Evolutionary conservation across 768 basidiomycete species (phyloP).

Genomic region (Gyrodon lividus): DNA sequence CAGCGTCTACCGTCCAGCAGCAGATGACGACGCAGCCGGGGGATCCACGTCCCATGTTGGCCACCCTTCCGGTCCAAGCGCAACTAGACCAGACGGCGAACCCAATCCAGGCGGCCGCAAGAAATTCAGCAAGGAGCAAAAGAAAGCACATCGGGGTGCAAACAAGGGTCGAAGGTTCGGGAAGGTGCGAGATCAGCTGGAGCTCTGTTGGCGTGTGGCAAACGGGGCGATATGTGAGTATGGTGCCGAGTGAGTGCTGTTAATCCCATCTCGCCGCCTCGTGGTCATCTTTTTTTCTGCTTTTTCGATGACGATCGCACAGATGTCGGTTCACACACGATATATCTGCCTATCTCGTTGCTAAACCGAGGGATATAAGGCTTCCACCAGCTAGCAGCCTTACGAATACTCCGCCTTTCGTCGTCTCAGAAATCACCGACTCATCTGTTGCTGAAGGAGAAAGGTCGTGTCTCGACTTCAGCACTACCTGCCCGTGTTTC

Average conservation of each 20-base stretch:
- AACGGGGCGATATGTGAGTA: conserved; percentile 68
- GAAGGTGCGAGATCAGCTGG: conserved; percentile 74
- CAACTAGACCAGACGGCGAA: conserved; percentile 35
- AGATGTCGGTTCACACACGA: conserved; percentile 85
- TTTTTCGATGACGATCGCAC: background rate
- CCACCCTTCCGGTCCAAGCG: conserved; percentile 24
- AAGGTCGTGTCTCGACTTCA: conserved; percentile 18
- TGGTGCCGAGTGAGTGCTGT: conserved; percentile 54
- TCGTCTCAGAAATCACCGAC: conserved; percentile 20
- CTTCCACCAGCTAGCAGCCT: conserved; percentile 50
- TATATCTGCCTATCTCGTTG: conserved; percentile 67
- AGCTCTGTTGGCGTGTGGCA: conserved; percentile 81
- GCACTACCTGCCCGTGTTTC: conserved; percentile 25
- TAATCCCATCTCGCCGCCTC: background rate
- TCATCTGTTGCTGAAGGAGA: background rate
- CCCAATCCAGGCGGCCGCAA: conserved; percentile 30
- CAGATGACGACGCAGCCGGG: conserved; percentile 66
- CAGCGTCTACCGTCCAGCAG: conserved; percentile 22
- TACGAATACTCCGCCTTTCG: conserved; percentile 50
- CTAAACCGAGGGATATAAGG: conserved; percentile 71
- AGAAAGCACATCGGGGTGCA: conserved; percentile 72
- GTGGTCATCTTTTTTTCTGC: background rate
- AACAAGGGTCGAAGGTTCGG: conserved; percentile 84
- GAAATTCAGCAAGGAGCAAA: conserved; percentile 59
- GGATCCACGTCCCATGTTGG: conserved; percentile 43